Evolutionary conservation across 2,329 filamentous ascomycete species (phyloP).

Genomic region (Didymella sp.): DNA sequence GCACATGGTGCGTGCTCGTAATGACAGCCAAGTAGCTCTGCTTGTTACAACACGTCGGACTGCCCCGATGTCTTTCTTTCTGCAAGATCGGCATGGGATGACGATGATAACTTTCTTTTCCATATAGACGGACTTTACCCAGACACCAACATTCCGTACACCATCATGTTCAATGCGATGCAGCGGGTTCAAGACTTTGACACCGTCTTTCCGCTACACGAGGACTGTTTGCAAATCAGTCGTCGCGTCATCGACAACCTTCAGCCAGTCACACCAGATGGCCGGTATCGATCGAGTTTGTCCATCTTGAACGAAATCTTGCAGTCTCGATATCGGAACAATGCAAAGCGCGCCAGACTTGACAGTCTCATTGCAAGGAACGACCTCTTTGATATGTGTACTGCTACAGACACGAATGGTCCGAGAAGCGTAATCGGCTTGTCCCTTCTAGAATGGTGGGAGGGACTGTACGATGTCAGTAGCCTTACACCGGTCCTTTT

Average conservation of each 20-base stretch:
- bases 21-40: neutral
- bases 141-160: constrained; percentile 8
- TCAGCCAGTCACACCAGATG: neutral
- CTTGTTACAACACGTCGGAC: constrained; percentile 19
- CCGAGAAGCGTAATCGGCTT: constrained; percentile 31
- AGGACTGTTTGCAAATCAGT: constrained; percentile 31
- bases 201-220: constrained; percentile 36
- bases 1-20: neutral
- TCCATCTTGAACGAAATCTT: constrained; percentile 22
- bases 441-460: constrained; percentile 35
- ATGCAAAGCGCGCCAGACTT: neutral
- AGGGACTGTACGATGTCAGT: constrained; percentile 32
- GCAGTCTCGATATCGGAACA: constrained; percentile 17
- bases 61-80: constrained; percentile 29
- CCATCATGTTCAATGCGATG: constrained; percentile 25
- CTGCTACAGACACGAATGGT: constrained; percentile 18
- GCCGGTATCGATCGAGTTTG: constrained; percentile 8
- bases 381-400: constrained; percentile 31
- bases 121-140: constrained; percentile 21
- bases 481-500: neutral
- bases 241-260: constrained; percentile 26
- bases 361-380: constrained; percentile 10
- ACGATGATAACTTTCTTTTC: constrained; percentile 24
- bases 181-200: constrained; percentile 18
- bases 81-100: constrained; percentile 22